Base-by-base conservation (phyloP, 306 rosid genomes). In the Glycine tomentella region DNA sequence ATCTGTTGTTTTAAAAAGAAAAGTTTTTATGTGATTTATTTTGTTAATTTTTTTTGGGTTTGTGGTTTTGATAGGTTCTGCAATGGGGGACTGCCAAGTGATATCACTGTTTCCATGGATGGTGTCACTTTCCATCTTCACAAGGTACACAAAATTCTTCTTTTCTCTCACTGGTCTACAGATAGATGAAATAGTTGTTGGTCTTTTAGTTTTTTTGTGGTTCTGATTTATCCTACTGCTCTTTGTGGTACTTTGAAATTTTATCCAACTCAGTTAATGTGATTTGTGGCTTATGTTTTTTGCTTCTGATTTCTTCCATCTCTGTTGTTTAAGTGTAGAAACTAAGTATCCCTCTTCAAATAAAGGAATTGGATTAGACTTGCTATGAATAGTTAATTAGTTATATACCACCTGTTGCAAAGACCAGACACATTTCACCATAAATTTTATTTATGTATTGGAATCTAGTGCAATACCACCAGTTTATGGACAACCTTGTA, bases 61-160 rank as follows among this genome's bases (percentile, higher is more conserved):
- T 73, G 58, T 85, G 72, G 63, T 62, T 76, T 77, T 70, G 75
- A 50, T 59, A 94, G 98, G 95, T 92, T 85, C 75, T 92, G 92
- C 84, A 88, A 81, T 75, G 79, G 92, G 25, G 92, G 90, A 83
- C 77, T 94, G 74, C 93, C 92, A 0, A 90, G 93, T 80, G 98
- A 94, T 87, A 86, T 94, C 17, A 74, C 75, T 80, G 77, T 92
- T 64, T 85, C 88, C 63, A 87, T 92, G 44, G 92, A 90, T 4
- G 89, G 81, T 15, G 82, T 88, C 49, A 89, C 84, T 85, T 92
- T 94, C 82, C 95, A 94, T 87, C 93, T 94, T 77, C 98, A 94
- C 82, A 91, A 88, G 97, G 98, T 83, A n/a, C n/a, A n/a, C n/a
- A n/a, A n/a, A n/a, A n/a, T n/a, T 83, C 46, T 42, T 31, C 46